Base-by-base conservation (phyloP, 371 early-diverging fungal species). In the Rhizopus microsporus region DNA sequence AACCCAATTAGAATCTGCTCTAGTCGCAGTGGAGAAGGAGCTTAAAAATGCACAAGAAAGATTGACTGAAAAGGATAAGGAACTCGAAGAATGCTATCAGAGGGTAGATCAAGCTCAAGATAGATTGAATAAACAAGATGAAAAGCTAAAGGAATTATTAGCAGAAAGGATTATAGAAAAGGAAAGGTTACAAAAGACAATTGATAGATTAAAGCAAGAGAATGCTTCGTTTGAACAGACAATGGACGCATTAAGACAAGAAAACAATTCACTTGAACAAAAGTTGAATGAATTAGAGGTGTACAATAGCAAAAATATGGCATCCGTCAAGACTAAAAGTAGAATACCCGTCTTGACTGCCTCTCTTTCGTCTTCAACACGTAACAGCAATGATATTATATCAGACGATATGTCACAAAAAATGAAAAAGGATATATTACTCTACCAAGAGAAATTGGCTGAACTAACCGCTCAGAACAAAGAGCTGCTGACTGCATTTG, bases 391-490 rank as follows among this genome's bases (percentile, higher is more conserved):
- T 16, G 13, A 35, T 51, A 17, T 35, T 31, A 17, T 29, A 51
- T 17, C n/a, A 23, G 46, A 46, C 16, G 46, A 46, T 29, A 7
- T 46, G 8, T 29, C 29, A 46, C 46, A 46, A 51, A 46, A 29
- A 46, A 12, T 13, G 53, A 48, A 57, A 35, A 37, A 53, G 7
- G 63, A 62, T 9, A 35, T 57, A 9, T 35, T 52, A 1, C 17
- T 35, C n/a, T 56, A 37, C 39, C 49, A 62, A 31, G 49, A 57
- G 7, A 52, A 57, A 34, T 30, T 62, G 4, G 10, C 42, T 3
- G 57, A 62, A 30, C 57, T 52, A 29, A 62, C 44, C 15, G 16
- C 53, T 4, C 63, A 57, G n/a, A 53, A 62, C 16, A 47, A 47
- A 48, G 57, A 62, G 23, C 23, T 62, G 16, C 45, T 57, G 30